Evolutionary conservation across 1,284 basidiomycete species (phyloP).

Genomic region (Malassezia psittaci): DNA sequence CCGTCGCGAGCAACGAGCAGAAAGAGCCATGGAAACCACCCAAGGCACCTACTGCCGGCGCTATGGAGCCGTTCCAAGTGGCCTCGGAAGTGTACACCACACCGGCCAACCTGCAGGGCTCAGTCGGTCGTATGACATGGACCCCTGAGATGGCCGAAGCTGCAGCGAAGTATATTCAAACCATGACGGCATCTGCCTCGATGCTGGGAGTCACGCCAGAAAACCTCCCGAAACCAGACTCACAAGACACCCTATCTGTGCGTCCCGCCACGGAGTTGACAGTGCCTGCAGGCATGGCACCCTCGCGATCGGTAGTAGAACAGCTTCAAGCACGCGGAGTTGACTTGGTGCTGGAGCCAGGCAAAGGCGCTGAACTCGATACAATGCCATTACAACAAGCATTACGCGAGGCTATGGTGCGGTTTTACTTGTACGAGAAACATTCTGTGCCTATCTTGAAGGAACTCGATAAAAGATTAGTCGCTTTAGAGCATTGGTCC

Average conservation of each 20-base stretch:
- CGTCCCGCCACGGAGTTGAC: neutral
- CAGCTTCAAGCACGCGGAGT: slow-evolving; percentile 9
- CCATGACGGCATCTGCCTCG: slow-evolving; percentile 11
- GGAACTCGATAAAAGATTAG: slow-evolving; percentile 36
- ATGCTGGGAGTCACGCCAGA: neutral
- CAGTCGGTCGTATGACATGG: slow-evolving; percentile 15
- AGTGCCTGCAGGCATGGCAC: slow-evolving; percentile 4
- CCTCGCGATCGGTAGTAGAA: slow-evolving; percentile 13
- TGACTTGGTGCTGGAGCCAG: slow-evolving; percentile 7
- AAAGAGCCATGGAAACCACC: neutral
- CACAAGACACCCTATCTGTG: neutral
- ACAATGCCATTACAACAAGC: slow-evolving; percentile 32
- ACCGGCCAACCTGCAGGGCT: slow-evolving; percentile 6
- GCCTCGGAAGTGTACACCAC: slow-evolving; percentile 19
- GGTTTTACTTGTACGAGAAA: slow-evolving; percentile 46
- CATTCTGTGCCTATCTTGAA: slow-evolving; percentile 44
- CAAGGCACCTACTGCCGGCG: neutral
- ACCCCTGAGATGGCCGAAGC: slow-evolving; percentile 18
- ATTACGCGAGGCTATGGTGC: slow-evolving; percentile 43
- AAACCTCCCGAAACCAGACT: neutral
- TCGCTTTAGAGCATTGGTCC: slow-evolving; percentile 42
- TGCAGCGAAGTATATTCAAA: slow-evolving; percentile 17
- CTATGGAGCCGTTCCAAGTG: slow-evolving; percentile 7
- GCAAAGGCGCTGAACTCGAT: slow-evolving; percentile 15
- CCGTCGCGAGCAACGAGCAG: neutral